Evolutionary conservation across 768 basidiomycete genomes (phyloP), one percentile per base, ranked within the genome.

Genomic region (Chlorophyllum brunneum): DNA sequence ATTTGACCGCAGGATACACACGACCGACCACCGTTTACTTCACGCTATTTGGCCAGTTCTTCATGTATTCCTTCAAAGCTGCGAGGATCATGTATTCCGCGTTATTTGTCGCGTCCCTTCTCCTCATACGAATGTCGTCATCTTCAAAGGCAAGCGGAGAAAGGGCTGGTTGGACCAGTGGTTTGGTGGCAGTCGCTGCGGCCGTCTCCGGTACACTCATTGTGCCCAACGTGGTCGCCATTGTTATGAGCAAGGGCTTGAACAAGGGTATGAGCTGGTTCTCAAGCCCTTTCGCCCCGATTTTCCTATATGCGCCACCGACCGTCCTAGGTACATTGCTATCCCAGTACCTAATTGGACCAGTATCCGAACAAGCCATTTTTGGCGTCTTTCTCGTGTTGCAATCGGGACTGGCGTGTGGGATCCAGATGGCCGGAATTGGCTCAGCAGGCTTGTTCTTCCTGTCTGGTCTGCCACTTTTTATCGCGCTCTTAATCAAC

Each of bases 251-350:
- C 23, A 63, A 65, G 4, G 77, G 81, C 0, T 64, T 92, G 18
- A 75, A 79, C 6, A 86, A 80, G 65, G 76, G 81, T 0, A 80
- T 95, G 80, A 88, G 88, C 60, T 98, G 94, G 94, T 97, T 91
- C 67, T 73, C 79, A 13, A 78, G 74, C 36, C 89, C 90, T 55
- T 77, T 83, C 58, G 75, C 80, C 9, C 76, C 79, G 1, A 56
- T 95, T 7, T 61, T 76, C 18, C 67, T 97, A 18, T 98, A 91
- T 61, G 88, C 77, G 2, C 88, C 91, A 11, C 77, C 89, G 2
- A 81, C 83, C 0, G 61, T 92, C 11, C 69, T 88, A 11, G 90
- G 88, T 34, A 75, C 75, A 24, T 71, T 91, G 23, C 53, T 76
- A 10, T 80, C 81, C 0, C 91, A 92, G 65, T 68, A 82, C 43